Base-by-base conservation (phyloP, 805 yeast species). In the Candida sithepensis region DNA sequence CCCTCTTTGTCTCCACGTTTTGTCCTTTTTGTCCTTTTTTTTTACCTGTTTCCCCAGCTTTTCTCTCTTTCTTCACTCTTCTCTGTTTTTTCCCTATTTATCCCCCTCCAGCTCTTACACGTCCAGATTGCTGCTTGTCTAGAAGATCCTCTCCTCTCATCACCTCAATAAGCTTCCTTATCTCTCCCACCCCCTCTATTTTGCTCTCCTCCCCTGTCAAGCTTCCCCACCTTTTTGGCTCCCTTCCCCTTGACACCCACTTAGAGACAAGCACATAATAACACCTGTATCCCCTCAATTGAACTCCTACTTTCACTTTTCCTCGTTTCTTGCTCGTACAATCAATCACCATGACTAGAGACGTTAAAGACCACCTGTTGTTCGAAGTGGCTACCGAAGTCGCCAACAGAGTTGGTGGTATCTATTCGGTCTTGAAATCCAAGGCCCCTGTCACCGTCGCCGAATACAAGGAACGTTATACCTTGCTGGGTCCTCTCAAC, bases 331-430 rank as follows among this genome's bases (percentile, higher is more conserved):
- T 34, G 21, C 23, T 19, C 22, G 13, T 5, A 10, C 38, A n/a
- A 33, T 13, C 7, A 21, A 23, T 24, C 14, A 43, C 13, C 20
- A 85, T 85, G 89, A 72, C 85, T 26, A 80, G 98, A 70, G 96
- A 89, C 73, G 83, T 92, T 52, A 81, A 85, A 59, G 84, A 88
- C 66, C 97, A 89, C 64, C 73, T 91, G 46, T 77, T 94, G 43
- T 90, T 92, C 62, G 99, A 92, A 72, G 85, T 88, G 40, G 96
- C 98, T 52, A 92, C 99, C 2, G 99, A 92, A 66, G 97, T 92
- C 44, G 98, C 98, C 60, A 91, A 94, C 73, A 77, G 95, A 60
- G 98, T 92, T 20, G 99, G 99, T 43, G 99, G 99, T 33, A 92
- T 92, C 66, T 92, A 92, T 72, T 91, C 98, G 6, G 99, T 92